Base-by-base conservation (phyloP, 192 early-diverging fungal species). In the Coemansia furcata region DNA sequence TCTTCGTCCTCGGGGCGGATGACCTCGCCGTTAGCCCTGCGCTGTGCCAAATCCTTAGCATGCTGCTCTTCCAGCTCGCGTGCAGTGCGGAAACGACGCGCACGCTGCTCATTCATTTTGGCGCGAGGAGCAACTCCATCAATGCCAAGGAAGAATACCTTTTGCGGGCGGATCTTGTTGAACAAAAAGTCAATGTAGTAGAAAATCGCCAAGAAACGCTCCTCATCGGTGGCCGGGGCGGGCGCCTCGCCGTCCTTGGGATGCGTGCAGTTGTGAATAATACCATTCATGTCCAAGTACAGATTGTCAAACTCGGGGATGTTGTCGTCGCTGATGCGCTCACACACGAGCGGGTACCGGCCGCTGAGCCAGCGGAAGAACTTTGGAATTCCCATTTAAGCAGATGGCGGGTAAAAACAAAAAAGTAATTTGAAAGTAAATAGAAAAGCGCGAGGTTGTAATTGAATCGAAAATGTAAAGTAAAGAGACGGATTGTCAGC, bases 101-200 rank as follows among this genome's bases (percentile, higher is more conserved):
- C 93, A 14, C 97, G 91, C 80, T 99, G 97, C 79, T 99, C 95
- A 72, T 99, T 99, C 96, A 99, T 99, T 74, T 99, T 99, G 26
- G 97, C 97, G 49, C 97, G 87, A 21, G 97, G 97, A 0, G 97
- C 97, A 50, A 99, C 97, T 52, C 90, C 89, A 80, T 98, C 97
- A 26, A 99, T 89, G 26, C 94, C 97, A 77, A 99, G 84, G 73
- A 95, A 97, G 68, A 98, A 97, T 32, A 96, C 76, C 78, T 96
- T 97, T 76, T 90, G 86, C 35, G 97, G 97, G 69, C 91, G 92
- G 72, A 98, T 95, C 77, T 91, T 93, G 62, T 87, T 74, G 67
- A 99, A 99, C 32, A 99, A 68, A 59, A 93, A 89, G 69, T 98
- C 96, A 44, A 99, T 92, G 73, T 99, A 99, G 81, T 93, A 92